Evolutionary conservation across 1,139 yeast genomes (phyloP), one percentile per base, ranked within the genome.

Genomic region (Protomyces gravidus): DNA sequence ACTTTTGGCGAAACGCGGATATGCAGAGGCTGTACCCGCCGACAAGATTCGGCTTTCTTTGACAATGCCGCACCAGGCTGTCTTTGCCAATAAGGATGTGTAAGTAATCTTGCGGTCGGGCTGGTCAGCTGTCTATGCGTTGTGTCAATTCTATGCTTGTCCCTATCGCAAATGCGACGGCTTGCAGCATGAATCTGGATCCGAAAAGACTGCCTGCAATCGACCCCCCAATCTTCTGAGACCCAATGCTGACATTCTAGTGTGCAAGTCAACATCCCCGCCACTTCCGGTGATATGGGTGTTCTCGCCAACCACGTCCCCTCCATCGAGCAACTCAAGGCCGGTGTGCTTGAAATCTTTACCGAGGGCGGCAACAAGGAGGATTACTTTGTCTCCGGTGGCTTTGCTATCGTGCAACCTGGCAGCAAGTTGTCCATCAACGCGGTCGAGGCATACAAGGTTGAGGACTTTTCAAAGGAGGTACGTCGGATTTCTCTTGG

Each of bases 231-330:
- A n/a, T n/a, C n/a, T n/a, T n/a, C n/a, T n/a, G n/a, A n/a, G n/a
- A n/a, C n/a, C n/a, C 50, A 27, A 61, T 17, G 40, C 9, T 9
- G 51, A 40, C 58, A n/a, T n/a, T n/a, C 76, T 74, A 75, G 86
- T 74, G 76, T 86, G 68, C 99, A 92, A 80, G 98, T 94, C 68
- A 92, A 92, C 79, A 80, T 92, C 69, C 98, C 99, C 71, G 92
- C 96, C 65, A 81, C 87, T 71, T 85, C 95, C 67, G 99, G 99
- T 74, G 95, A 88, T 73, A 83, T 92, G 76, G 99, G 99, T 87
- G 83, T 92, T 67, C 80, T 92, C 73, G 97, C 98, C 70, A 86
- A 89, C 79, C 99, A 92, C 82, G 96, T 92, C 72, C 98, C 99
- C 71, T 85, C 88, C 71, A 90, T 92, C 67, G 97, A 94, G 78